A percentile compares a stretch with the other conserved stretches of the same genome.
Evolutionary conservation across 2,329 filamentous ascomycete species (phyloP).

Genomic region (Diplodia corticola): DNA sequence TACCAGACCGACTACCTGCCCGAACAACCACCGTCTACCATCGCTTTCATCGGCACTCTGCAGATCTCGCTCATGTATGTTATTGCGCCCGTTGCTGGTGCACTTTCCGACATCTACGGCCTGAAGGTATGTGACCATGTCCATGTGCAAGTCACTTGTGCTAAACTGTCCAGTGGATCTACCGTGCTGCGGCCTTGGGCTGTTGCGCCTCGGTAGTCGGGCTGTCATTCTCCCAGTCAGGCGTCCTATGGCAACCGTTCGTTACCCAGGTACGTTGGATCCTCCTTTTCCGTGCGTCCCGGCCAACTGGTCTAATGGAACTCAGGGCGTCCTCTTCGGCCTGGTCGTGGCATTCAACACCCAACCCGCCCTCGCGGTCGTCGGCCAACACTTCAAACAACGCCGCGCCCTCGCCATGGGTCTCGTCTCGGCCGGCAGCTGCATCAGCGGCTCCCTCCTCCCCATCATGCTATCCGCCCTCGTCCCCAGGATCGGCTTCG

Average conservation of each 20-base stretch:
- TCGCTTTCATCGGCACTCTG: slow-evolving; percentile 11
- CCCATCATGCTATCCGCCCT: slow-evolving; percentile 21
- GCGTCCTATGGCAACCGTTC: slow-evolving; percentile 8
- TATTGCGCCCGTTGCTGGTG: neutral
- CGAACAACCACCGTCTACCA: neutral
- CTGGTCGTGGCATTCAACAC: slow-evolving; percentile 22
- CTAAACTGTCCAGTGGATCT: neutral
- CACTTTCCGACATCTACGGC: neutral
- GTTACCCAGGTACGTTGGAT: neutral
- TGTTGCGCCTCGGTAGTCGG: slow-evolving; percentile 9
- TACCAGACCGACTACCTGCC: slow-evolving; percentile 32
- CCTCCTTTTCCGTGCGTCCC: too few species aligned
- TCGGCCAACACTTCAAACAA: slow-evolving; percentile 23
- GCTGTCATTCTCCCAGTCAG: slow-evolving; percentile 5
- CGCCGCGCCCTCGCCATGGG: slow-evolving; percentile 24
- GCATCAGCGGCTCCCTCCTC: slow-evolving; percentile 20
- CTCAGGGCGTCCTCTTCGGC: slow-evolving; percentile 22
- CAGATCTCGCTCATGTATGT: slow-evolving; percentile 12
- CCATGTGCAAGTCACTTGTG: neutral
- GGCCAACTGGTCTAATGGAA: neutral
- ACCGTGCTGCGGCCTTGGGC: neutral
- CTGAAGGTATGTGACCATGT: neutral
- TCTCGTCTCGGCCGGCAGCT: slow-evolving; percentile 17
- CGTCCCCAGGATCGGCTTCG: slow-evolving; percentile 19
- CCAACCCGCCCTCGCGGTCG: slow-evolving; percentile 22